Evolutionary conservation across 805 yeast genomes (phyloP).

Genomic region (Candida yuanshanica): DNA sequence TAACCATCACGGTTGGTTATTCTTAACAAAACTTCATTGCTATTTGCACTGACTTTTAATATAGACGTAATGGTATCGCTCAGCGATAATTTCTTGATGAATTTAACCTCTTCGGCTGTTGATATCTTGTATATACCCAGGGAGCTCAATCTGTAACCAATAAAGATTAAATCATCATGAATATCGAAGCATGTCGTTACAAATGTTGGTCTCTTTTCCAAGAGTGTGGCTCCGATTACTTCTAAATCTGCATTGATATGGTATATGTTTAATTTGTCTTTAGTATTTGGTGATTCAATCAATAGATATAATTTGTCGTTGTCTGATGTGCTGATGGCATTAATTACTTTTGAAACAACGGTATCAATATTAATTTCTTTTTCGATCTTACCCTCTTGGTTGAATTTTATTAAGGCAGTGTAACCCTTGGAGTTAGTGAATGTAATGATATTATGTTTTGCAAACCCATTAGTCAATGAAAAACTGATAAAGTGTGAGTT

Average conservation of each 20-base stretch:
- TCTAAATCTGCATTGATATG: constrained; percentile 30
- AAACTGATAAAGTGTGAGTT: constrained; percentile 30
- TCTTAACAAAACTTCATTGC: constrained; percentile 24
- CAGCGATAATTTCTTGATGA: constrained; percentile 42
- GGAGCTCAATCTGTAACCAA: constrained; percentile 73
- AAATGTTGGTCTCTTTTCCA: constrained; percentile 43
- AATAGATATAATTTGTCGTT: constrained; percentile 33
- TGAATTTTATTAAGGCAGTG: constrained; percentile 37
- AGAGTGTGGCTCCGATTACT: constrained; percentile 14
- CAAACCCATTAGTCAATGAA: constrained; percentile 38
- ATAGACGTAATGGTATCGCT: constrained; percentile 70
- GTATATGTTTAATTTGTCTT: constrained; percentile 42
- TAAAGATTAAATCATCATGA: constrained; percentile 39
- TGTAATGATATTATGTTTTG: constrained; percentile 27
- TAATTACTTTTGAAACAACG: constrained; percentile 42
- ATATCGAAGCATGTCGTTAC: constrained; percentile 52
- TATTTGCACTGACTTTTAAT: constrained; percentile 28
- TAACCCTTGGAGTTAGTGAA: constrained; percentile 38
- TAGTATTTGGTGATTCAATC: constrained; percentile 65
- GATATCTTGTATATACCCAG: constrained; percentile 47
- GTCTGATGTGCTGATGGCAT: constrained; percentile 34
- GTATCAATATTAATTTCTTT: constrained; percentile 19
- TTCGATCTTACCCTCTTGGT: constrained; percentile 28
- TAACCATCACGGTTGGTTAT: constrained; percentile 65
- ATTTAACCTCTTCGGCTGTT: constrained; percentile 17